Base-by-base conservation (phyloP, 306 rosid genomes). In the Prinsepia uniflora region DNA sequence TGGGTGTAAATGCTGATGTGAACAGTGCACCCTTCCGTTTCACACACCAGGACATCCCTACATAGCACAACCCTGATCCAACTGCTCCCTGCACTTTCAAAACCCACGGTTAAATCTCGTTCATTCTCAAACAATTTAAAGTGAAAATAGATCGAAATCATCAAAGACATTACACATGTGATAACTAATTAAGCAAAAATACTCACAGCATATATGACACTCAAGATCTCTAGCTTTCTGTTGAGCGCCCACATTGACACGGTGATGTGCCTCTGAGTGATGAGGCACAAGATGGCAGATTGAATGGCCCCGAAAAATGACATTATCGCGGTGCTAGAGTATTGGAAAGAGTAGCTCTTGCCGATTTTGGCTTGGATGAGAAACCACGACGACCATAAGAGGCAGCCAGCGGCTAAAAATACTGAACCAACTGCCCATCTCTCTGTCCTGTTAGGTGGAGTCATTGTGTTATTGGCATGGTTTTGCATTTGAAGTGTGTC, bases 41-140 rank as follows among this genome's bases (percentile, higher is more conserved):
- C 72, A 93, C 88, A 76, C 97, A 88, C 98, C 98, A 87, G 77
- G 98, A 83, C 96, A 93, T 93, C 60, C 94, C 92, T 70, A 88
- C 98, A 41, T 93, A 90, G 83, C 97, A 87, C 85, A 93, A 68
- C 62, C 92, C 98, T 42, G 98, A 88, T 39, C 97, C 97, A 59
- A 93, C 90, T 77, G 76, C 61, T 19, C 98, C 98, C 98, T 93
- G 74, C n/a, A 17, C 22, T 24, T 8, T 10, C 43, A 77, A 74
- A 5, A 30, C 36, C 36, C 8, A 65, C 17, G 10, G 4, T 30
- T 20, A 68, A 34, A 24, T 43, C 36, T 53, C n/a, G 17, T 53
- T 7, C 6, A 22, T 53, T 53, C 57, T 53, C 18, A 20, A 53
- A 53, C 8, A 4, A 5, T 2, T n/a, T 30, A 30, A 2, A 3